These are phyloP conservation scores for Hemisphaericaspora lyxosophila DNA, from an alignment of 1,139 yeast species.

Conservation along the genomic window DNA sequence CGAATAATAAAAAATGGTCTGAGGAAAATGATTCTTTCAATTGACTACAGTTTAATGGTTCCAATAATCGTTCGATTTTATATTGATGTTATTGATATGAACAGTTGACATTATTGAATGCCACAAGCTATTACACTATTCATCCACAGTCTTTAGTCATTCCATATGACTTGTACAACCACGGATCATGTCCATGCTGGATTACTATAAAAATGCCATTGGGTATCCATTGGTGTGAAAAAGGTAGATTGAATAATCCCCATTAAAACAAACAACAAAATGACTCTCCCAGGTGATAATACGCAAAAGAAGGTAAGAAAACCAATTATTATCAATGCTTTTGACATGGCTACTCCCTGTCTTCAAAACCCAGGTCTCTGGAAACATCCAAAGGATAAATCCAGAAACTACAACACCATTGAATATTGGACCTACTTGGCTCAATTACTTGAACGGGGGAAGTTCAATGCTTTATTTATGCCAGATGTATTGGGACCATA, in stretches of 20 bases:
- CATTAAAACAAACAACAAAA: too few species aligned
- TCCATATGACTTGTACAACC: background rate
- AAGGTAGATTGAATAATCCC: too few species aligned
- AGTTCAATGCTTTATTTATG: slow-evolving; percentile 42
- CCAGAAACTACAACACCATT: slow-evolving; percentile 33
- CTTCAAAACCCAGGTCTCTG: slow-evolving; percentile 40
- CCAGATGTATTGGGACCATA: slow-evolving; percentile 48
- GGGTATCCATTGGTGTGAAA: too few species aligned
- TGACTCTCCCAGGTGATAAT: slow-evolving; percentile 9
- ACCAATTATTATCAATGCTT: slow-evolving; percentile 36
- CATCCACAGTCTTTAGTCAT: background rate
- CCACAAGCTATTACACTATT: background rate
- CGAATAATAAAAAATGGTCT: too few species aligned
- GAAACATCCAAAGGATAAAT: slow-evolving; percentile 42
- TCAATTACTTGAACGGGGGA: slow-evolving; percentile 42
- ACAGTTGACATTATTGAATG: background rate
- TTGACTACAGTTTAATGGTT: too few species aligned
- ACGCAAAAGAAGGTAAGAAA: slow-evolving; percentile 17
- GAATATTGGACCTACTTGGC: slow-evolving; percentile 49
- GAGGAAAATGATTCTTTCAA: too few species aligned
- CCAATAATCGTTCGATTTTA: too few species aligned
- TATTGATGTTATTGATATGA: background rate
- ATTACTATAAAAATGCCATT: too few species aligned
- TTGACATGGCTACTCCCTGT: slow-evolving; percentile 38
- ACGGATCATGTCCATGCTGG: too few species aligned